Evolutionary conservation across 2,329 filamentous ascomycete genomes (phyloP).

Genomic region (Thelonectria rubi): DNA sequence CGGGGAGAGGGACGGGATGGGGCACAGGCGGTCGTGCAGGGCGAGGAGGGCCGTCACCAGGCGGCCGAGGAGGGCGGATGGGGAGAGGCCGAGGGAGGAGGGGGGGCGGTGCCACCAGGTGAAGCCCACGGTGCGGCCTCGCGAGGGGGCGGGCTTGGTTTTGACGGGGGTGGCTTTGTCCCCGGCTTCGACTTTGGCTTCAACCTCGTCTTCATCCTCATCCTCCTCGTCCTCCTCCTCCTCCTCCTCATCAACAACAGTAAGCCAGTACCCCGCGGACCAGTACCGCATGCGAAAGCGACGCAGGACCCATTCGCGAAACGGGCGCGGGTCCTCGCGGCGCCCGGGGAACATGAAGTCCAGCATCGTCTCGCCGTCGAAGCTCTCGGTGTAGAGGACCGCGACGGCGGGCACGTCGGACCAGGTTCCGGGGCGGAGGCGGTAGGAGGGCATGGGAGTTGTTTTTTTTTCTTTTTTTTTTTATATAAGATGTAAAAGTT

Average conservation of each 20-base stretch:
- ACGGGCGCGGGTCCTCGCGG: slow-evolving; percentile 31
- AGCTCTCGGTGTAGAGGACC: slow-evolving; percentile 43
- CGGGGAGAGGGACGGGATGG: slow-evolving; percentile 35
- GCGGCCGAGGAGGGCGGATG: slow-evolving; percentile 46
- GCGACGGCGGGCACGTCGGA: slow-evolving; percentile 43
- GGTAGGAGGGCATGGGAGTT: slow-evolving; percentile 37
- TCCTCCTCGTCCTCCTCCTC: neutral
- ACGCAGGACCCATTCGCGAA: slow-evolving; percentile 36
- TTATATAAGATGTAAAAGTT: neutral
- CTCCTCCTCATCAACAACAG: slow-evolving; percentile 32
- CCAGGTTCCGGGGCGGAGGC: slow-evolving; percentile 45
- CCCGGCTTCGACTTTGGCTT: slow-evolving; percentile 13
- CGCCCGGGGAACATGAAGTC: slow-evolving; percentile 46
- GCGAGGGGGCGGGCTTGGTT: neutral
- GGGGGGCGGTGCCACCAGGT: slow-evolving; percentile 48
- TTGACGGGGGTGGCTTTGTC: neutral
- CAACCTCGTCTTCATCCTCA: slow-evolving; percentile 9
- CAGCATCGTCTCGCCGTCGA: slow-evolving; percentile 45
- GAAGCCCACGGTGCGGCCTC: slow-evolving; percentile 41
- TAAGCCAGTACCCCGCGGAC: slow-evolving; percentile 45
- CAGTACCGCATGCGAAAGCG: slow-evolving; percentile 47
- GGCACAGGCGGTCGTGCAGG: slow-evolving; percentile 41
- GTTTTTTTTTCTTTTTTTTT: neutral
- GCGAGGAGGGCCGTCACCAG: slow-evolving; percentile 38
- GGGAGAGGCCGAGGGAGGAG: slow-evolving; percentile 26